phyloP scores from a whole-genome alignment of 2,329 filamentous ascomycete genomes.

The Cladophialophora carrionii region DNA sequence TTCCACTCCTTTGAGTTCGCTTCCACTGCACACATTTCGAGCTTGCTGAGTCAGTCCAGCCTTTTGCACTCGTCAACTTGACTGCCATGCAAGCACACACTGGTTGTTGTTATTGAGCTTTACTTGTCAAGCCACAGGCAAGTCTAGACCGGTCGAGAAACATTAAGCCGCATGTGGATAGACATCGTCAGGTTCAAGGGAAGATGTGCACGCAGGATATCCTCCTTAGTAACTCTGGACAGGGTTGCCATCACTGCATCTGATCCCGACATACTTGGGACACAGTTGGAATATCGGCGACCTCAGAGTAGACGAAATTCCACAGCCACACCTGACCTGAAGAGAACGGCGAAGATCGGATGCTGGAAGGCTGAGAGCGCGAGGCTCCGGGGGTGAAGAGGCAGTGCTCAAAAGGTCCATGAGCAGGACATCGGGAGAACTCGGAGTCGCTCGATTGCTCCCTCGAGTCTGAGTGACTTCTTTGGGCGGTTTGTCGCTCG shows the following conservation, averaged over 20 bases:
- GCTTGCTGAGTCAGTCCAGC: background rate
- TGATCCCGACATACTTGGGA: background rate
- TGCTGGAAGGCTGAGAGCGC: conserved; percentile 15
- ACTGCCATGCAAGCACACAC: background rate
- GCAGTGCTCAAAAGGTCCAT: background rate
- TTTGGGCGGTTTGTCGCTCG: background rate
- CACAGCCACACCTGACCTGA: conserved; percentile 18
- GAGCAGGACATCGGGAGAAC: conserved; percentile 19
- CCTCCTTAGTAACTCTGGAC: background rate
- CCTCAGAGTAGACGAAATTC: background rate
- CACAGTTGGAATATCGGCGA: conserved; percentile 9
- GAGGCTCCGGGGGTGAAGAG: conserved; percentile 1
- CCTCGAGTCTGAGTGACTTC: conserved; percentile 16
- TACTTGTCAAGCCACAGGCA: background rate
- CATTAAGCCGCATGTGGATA: background rate
- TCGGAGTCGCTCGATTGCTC: conserved; percentile 5
- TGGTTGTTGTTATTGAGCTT: background rate
- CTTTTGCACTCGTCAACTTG: background rate
- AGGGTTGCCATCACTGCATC: background rate
- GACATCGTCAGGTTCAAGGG: background rate
- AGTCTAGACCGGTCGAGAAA: background rate
- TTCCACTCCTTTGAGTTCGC: background rate
- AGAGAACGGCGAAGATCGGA: conserved; percentile 17
- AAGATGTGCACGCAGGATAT: background rate
- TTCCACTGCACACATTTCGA: background rate